These are phyloP conservation scores for Diaporthe sp. DNA, from an alignment of 2,329 filamentous ascomycete genomes.

Conservation along the genomic window DNA sequence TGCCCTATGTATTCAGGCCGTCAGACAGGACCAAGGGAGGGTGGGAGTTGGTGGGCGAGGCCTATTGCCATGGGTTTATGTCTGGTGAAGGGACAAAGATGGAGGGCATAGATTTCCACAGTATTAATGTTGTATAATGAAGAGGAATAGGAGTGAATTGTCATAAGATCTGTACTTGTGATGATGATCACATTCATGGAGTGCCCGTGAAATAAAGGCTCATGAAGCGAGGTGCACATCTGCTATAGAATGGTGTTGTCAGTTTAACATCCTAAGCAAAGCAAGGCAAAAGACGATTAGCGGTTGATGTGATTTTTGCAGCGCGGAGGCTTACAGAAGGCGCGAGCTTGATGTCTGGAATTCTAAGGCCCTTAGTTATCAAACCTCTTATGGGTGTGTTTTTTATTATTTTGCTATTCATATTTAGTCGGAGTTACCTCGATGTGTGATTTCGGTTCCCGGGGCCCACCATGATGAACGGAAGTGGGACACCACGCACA, in stretches of 20 bases:
- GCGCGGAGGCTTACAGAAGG: too few relatives aligned
- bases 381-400: too few relatives aligned
- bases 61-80: slow-evolving; percentile 3
- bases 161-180: not conserved
- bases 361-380: too few relatives aligned
- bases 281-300: too few relatives aligned
- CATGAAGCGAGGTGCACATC: too few relatives aligned
- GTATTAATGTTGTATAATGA: not conserved
- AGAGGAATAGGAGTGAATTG: not conserved
- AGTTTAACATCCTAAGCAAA: too few relatives aligned
- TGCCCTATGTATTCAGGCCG: slow-evolving; percentile 9
- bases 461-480: not conserved
- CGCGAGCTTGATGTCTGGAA: too few relatives aligned
- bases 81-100: not conserved
- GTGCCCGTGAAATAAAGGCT: too few relatives aligned
- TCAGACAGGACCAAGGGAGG: not conserved
- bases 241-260: too few relatives aligned
- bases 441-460: not conserved
- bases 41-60: slow-evolving; percentile 6
- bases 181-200: not conserved
- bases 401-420: not conserved
- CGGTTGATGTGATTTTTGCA: too few relatives aligned
- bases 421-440: not conserved
- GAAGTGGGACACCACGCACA: not conserved
- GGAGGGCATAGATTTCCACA: not conserved